Evolutionary conservation across 768 basidiomycete genomes (phyloP).

Genomic region (Termitomyces sp.): DNA sequence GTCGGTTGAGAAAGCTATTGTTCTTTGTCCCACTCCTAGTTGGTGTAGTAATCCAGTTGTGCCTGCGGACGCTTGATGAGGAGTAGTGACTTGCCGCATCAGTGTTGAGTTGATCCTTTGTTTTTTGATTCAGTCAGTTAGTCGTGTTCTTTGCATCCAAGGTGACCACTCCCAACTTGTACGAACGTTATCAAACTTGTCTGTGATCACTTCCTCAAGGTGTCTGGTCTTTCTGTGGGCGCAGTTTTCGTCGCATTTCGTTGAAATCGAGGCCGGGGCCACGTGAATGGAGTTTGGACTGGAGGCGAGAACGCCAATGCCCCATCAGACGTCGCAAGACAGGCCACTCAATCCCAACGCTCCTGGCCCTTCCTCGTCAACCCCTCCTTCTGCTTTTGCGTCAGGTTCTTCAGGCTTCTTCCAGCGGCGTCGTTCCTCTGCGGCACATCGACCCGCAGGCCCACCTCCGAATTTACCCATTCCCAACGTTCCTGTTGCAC

Average conservation of each 20-base stretch:
- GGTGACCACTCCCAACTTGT: conserved; percentile 5
- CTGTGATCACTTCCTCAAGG: not conserved
- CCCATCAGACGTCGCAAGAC: conserved; percentile 27
- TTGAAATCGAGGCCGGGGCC: not conserved
- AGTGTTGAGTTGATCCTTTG: conserved; percentile 16
- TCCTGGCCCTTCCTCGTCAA: conserved; percentile 27
- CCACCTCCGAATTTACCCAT: conserved; percentile 77
- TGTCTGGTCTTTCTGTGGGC: not conserved
- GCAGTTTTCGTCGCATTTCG: not conserved
- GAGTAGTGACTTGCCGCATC: conserved; percentile 14
- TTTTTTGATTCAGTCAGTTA: conserved; percentile 14
- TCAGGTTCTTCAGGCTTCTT: conserved; percentile 27
- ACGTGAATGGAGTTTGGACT: conserved; percentile 35
- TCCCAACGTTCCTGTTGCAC: conserved; percentile 52
- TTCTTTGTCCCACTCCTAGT: not conserved
- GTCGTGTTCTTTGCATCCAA: conserved; percentile 13
- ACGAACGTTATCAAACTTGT: conserved; percentile 1
- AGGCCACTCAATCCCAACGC: conserved; percentile 21
- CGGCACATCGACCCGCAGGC: conserved; percentile 59
- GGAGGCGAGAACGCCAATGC: conserved; percentile 26
- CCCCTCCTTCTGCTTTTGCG: conserved; percentile 24
- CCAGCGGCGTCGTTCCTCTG: conserved; percentile 68
- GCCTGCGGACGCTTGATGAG: conserved; percentile 2
- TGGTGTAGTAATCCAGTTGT: not conserved
- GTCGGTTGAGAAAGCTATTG: not conserved